These are phyloP conservation scores for Sclerotinia minor DNA, from an alignment of 2,329 filamentous ascomycete genomes.

Conservation along the genomic window DNA sequence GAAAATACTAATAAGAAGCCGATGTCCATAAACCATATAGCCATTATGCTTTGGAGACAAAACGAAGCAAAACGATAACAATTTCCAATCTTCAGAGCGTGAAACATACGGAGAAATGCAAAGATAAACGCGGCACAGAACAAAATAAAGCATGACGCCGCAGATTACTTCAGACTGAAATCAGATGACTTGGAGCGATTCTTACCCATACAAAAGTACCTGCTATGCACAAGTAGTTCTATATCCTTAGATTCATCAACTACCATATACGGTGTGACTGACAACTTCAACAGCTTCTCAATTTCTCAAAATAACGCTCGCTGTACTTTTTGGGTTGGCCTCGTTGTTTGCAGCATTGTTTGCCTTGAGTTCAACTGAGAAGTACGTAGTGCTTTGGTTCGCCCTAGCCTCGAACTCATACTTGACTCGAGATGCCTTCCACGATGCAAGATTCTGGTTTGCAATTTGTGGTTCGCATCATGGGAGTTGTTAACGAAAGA, in stretches of 20 bases:
- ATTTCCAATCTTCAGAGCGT: neutral
- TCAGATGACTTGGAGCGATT: neutral
- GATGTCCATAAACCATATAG: neutral
- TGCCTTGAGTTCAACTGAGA: neutral
- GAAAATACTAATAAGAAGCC: neutral
- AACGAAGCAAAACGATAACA: neutral
- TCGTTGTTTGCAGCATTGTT: neutral
- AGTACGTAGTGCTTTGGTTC: too few species aligned
- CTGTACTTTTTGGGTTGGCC: neutral
- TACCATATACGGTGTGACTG: too few species aligned
- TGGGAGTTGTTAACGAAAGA: neutral
- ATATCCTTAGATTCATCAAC: neutral
- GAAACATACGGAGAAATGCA: neutral
- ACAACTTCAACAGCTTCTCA: neutral
- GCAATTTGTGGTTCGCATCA: slow-evolving; percentile 6
- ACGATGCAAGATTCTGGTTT: neutral
- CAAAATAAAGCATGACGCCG: neutral
- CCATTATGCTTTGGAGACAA: neutral
- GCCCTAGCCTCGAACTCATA: neutral
- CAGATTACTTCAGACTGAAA: neutral
- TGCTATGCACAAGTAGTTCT: neutral
- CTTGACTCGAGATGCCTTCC: neutral
- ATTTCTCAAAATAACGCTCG: neutral
- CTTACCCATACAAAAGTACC: neutral
- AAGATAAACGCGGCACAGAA: neutral